Percentiles rank a stretch among this genome's conserved stretches.
Evolutionary conservation across 176 grass and related monocot species (phyloP).

Genomic region (Phoenix dactylifera): DNA sequence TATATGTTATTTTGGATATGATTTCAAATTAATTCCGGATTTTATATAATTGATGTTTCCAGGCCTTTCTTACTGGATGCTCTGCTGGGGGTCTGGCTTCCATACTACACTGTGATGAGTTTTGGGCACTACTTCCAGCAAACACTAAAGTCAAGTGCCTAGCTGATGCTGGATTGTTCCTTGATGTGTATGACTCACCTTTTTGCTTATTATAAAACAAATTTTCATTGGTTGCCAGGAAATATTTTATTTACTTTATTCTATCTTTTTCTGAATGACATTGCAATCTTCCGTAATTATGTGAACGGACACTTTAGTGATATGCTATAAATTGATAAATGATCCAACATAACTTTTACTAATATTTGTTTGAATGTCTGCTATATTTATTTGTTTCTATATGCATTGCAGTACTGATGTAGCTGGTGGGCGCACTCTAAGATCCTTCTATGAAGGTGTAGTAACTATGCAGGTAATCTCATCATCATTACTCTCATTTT

Average conservation of each 20-base stretch:
- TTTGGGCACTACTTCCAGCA: slow-evolving; percentile 36
- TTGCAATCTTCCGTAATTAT: too few species aligned
- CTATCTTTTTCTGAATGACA: too few species aligned
- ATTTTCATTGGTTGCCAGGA: too few species aligned
- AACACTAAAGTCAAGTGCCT: slow-evolving; percentile 64
- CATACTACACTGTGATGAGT: slow-evolving; percentile 81
- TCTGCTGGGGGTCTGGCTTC: slow-evolving; percentile 66
- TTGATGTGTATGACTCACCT: slow-evolving; percentile 46
- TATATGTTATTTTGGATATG: background rate
- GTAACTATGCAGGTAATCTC: slow-evolving; percentile 35
- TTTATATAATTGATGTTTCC: background rate
- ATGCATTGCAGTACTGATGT: slow-evolving; percentile 51
- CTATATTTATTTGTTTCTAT: background rate
- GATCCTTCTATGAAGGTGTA: slow-evolving; percentile 51
- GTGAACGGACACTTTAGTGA: too few species aligned
- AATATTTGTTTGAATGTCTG: too few species aligned
- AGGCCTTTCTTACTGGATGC: slow-evolving; percentile 64
- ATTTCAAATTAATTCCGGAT: too few species aligned
- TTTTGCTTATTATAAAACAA: too few species aligned
- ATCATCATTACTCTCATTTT: too few species aligned
- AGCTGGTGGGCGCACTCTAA: slow-evolving; percentile 36
- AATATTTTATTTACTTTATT: too few species aligned
- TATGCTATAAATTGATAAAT: too few species aligned
- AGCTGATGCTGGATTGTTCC: slow-evolving; percentile 77
- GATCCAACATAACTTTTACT: too few species aligned